Base-by-base conservation (phyloP, 2,329 filamentous ascomycete species). In the Ophiostoma pallidulum region DNA sequence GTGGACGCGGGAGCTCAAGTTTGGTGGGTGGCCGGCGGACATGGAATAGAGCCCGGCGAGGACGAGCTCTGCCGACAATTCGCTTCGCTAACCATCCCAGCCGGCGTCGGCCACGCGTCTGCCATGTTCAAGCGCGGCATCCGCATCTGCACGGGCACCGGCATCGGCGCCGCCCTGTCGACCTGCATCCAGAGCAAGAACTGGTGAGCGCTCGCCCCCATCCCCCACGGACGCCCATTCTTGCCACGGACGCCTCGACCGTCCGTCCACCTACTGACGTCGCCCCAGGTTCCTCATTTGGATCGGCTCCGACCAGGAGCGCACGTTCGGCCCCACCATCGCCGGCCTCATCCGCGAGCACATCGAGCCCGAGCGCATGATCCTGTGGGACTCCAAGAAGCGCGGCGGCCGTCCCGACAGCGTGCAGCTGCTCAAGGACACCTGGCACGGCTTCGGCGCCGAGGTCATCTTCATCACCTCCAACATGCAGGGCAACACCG, bases 381-480 rank as follows among this genome's bases (percentile, higher is more conserved):
- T 68, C 45, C 59, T 67, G 7, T 68, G 65, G 65, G 64, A 68
- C 54, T 63, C 64, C 0, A 67, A 65, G 58, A 63, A 67, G 55
- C 58, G 61, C 26, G 65, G 65, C n/a, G 64, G 64, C 4, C 57
- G 65, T 7, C 65, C 65, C 4, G 63, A 68, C 56, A 59, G 59
- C 6, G 55, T 67, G 43, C 54, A 63, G 51, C 58, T 68, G 2
- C 59, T 68, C 47, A 64, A 60, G 55, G 64, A 66, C 19, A 65
- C 63, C 12, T 68, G 62, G 61, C 41, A 54, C 28, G 65, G 60
- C 53, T 68, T 66, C 50, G 60, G 63, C 12, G 65, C 65, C 5
- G 65, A 68, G 55, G 65, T 68, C 37, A 67, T 68, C 47, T 68
- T 68, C 57, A 68, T 68, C 53, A 67, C 65, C 1, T 65, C 62